These are phyloP conservation scores for Tremellales sp. DNA, from an alignment of 1,284 basidiomycete species.

Conservation along the genomic window DNA sequence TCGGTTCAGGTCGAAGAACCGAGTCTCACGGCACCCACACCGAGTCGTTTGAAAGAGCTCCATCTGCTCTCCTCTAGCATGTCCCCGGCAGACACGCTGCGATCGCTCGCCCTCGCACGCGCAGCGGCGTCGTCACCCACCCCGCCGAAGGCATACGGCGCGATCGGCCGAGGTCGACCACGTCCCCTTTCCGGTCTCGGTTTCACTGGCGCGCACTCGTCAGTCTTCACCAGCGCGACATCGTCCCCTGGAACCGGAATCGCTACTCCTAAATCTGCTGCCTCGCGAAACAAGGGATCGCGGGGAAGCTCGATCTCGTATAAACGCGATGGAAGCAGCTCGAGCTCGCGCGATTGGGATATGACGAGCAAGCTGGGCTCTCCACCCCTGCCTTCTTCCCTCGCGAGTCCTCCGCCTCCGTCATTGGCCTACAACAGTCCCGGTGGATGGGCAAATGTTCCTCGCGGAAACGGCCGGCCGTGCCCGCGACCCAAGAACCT, in stretches of 20 bases:
- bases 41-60: conserved; percentile 33
- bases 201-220: background rate
- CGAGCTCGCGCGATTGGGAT: conserved; percentile 24
- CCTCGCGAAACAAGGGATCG: conserved; percentile 13
- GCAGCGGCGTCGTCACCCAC: conserved; percentile 8
- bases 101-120: conserved; percentile 10
- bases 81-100: conserved; percentile 12
- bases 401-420: conserved; percentile 1
- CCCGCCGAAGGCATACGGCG: conserved; percentile 33
- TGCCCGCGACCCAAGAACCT: conserved; percentile 39
- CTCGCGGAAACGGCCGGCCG: conserved; percentile 15
- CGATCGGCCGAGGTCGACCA: conserved; percentile 36
- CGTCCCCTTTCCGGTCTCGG: conserved; percentile 23
- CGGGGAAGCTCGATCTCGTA: conserved; percentile 41
- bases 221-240: conserved; percentile 5
- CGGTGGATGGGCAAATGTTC: conserved; percentile 12
- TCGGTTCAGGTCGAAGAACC: background rate
- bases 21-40: conserved; percentile 17
- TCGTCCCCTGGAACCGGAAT: conserved; percentile 11
- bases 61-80: conserved; percentile 29
- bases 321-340: conserved; percentile 24
- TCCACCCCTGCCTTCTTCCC: conserved; percentile 10
- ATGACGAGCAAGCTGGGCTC: conserved; percentile 5
- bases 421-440: conserved; percentile 4
- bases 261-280: conserved; percentile 20